A percentile compares a stretch with the other conserved stretches of the same genome.
phyloP scores from a whole-genome alignment of 2,329 filamentous ascomycete genomes.

The Sphaerulina musiva region DNA sequence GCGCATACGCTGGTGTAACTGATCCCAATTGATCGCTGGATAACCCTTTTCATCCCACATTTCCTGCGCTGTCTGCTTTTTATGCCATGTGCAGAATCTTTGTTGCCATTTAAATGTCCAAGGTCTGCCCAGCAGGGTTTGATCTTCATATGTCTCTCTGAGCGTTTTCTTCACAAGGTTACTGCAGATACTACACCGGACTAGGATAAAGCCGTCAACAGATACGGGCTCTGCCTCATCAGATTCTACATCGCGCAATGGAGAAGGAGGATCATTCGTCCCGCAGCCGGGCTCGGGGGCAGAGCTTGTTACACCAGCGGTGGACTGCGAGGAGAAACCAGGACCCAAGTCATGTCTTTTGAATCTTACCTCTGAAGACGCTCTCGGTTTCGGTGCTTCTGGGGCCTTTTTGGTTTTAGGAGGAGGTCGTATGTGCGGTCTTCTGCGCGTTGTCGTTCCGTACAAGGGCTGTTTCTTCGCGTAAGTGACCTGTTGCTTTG shows the following conservation, averaged over 20 bases:
- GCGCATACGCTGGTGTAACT: slow-evolving; percentile 24
- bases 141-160: slow-evolving; percentile 30
- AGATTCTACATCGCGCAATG: slow-evolving; percentile 4
- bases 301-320: not conserved
- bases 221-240: slow-evolving; percentile 10
- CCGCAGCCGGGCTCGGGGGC: not conserved
- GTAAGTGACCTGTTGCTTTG: slow-evolving; percentile 1
- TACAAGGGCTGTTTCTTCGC: not conserved
- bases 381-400: not conserved
- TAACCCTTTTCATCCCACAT: slow-evolving; percentile 30
- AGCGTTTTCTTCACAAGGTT: slow-evolving; percentile 19
- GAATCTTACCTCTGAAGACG: not conserved
- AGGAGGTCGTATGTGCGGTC: not conserved
- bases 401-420: not conserved
- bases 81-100: slow-evolving; percentile 33
- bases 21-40: slow-evolving; percentile 32
- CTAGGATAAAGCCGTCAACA: slow-evolving; percentile 5
- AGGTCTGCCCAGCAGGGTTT: slow-evolving; percentile 16
- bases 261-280: not conserved
- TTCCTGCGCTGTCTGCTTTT: slow-evolving; percentile 23
- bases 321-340: not conserved
- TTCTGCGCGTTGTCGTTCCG: not conserved
- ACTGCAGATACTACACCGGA: slow-evolving; percentile 26
- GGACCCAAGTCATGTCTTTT: not conserved
- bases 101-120: slow-evolving; percentile 31